Evolutionary conservation across 352 stramenopile species (phyloP), one percentile per base, ranked within the genome.

Genomic region (Pythium plurisporium): DNA sequence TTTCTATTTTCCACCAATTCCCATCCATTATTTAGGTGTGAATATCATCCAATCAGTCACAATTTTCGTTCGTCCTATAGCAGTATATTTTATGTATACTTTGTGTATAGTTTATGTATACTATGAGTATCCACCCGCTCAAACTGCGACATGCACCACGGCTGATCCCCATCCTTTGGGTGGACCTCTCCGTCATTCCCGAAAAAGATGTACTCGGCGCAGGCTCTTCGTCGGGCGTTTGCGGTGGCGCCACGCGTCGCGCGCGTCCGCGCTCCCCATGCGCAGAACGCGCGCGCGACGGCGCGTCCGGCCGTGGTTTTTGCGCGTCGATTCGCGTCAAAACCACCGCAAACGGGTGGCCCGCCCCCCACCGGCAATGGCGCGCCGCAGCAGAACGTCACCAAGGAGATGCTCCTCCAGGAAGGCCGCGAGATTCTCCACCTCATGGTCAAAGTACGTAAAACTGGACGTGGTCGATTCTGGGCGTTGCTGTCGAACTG

Each of bases 391-490:
- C 53, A 38, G 25, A 27, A 38, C 6, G 72, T 75, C 37, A 79
- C 73, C 15, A 69, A 65, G 33, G 65, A 74, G 30, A 75, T 79
- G 67, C 59, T 89, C 25, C 34, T 71, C 4, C 71, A 56, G 31
- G 81, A 91, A 65, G 53, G 76, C 47, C 74, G 75, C 25, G 81
- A 86, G 57, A 74, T 88, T 45, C 51, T 74, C 31, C 88, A 87
- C 69, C 74, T 91, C 51, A 67, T 82, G 46, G 42, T 87, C 11
- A 72, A 73, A 25, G 73, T 82, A 64, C 51, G 67, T 48, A 2
- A 29, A 3, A 47, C 15, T n/a, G 34, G 20, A 14, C 34, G 12
- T 43, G 38, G 23, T 5, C 11, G 6, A 19, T 20, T 41, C 36
- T 23, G 10, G 15, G 3, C 36, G 15, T 3, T n/a, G n/a, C n/a